Conservation (phyloP, 2,329 filamentous ascomycete species). For the Leptographium radiaticola region DNA sequence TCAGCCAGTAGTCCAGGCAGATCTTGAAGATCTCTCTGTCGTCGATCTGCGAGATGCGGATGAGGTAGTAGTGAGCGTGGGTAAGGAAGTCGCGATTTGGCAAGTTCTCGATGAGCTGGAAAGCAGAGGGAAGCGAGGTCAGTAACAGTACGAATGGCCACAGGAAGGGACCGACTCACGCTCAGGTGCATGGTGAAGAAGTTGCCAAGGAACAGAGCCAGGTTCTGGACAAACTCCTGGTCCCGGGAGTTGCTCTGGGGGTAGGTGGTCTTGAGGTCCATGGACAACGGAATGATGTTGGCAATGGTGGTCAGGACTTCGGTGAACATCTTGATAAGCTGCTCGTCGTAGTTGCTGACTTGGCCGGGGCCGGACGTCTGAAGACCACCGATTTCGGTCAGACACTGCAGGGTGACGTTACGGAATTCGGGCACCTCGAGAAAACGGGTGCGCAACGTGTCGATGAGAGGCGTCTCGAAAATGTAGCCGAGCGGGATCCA, state of each 20-base stretch:
- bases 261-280: constrained; percentile 87
- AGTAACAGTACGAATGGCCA: background rate
- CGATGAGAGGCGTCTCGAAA: constrained; percentile 93
- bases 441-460: constrained; percentile 85
- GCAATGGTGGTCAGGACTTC: constrained; percentile 88
- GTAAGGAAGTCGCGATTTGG: constrained; percentile 91
- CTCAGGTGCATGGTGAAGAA: constrained; percentile 91
- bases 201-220: constrained; percentile 91
- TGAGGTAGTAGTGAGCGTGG: constrained; percentile 95
- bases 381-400: constrained; percentile 92
- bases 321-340: constrained; percentile 96
- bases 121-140: constrained; percentile 9
- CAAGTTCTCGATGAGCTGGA: constrained; percentile 79
- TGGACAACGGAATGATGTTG: constrained; percentile 77
- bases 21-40: constrained; percentile 99
- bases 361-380: constrained; percentile 63
- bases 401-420: constrained; percentile 89
- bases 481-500: constrained; percentile 99
- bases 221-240: constrained; percentile 94
- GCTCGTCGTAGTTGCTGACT: constrained; percentile 74
- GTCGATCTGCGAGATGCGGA: constrained; percentile 96
- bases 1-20: constrained; percentile 97
- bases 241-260: constrained; percentile 82
- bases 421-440: constrained; percentile 89
- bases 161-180: constrained; percentile 30